phyloP scores from a whole-genome alignment of 495 filamentous ascomycete species.

The Penicillium canariense region DNA sequence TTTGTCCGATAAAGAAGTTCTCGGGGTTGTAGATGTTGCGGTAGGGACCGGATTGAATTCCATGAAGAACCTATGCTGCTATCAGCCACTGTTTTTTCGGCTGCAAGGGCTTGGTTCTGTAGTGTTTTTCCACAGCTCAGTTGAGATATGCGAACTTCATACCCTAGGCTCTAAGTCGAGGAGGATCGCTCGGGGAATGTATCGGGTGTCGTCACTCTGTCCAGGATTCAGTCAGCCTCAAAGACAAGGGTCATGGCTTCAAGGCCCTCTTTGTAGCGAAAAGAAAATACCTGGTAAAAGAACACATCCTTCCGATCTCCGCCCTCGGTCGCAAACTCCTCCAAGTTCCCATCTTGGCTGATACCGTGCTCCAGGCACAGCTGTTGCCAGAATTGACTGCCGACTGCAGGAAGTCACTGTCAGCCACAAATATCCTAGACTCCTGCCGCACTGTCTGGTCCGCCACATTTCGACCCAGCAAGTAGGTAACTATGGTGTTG shows the following conservation, averaged over 20 bases:
- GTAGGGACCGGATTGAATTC: constrained; percentile 89
- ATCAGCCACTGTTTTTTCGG: constrained; percentile 10
- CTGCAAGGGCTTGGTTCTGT: too few species aligned
- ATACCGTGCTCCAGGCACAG: constrained; percentile 97
- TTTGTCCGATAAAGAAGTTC: constrained; percentile 93
- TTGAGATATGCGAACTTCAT: constrained; percentile 21
- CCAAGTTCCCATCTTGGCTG: constrained; percentile 92
- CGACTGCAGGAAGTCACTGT: constrained; percentile 54
- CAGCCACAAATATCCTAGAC: background rate
- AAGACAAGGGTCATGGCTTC: background rate
- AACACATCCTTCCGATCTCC: constrained; percentile 98
- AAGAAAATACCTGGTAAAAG: constrained; percentile 76
- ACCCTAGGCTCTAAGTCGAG: constrained; percentile 92
- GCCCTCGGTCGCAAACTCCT: constrained; percentile 93
- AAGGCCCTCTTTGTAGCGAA: background rate
- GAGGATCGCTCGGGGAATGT: constrained; percentile 94
- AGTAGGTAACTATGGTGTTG: constrained; percentile 1
- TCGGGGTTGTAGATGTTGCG: constrained; percentile 99
- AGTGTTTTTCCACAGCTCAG: background rate
- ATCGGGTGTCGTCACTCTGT: constrained; percentile 90
- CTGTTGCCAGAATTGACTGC: constrained; percentile 95
- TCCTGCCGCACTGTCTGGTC: too few species aligned
- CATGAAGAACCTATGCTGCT: constrained; percentile 69
- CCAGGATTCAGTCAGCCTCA: constrained; percentile 7
- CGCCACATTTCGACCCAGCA: background rate